Base-by-base conservation (phyloP, 768 basidiomycete genomes). In the Boletus speciosus region DNA sequence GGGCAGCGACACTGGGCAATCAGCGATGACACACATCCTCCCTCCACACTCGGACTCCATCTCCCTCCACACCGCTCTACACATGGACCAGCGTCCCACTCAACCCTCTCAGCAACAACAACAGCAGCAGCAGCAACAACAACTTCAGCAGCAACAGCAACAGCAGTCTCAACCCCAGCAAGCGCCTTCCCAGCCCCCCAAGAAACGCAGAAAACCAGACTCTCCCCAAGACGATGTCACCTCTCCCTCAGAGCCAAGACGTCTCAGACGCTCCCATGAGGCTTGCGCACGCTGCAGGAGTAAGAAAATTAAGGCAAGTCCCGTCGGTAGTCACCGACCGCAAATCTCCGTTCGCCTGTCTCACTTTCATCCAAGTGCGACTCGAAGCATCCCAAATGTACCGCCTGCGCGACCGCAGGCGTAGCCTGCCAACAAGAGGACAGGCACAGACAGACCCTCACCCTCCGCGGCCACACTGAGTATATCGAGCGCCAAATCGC, bases 261-360 rank as follows among this genome's bases (percentile, higher is more conserved):
- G 90, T 51, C 80, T 93, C 65, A 79, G 91, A 63, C 84, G 91
- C 67, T 91, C 90, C 65, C 91, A 93, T 74, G 91, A 93, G 75
- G 90, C 91, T 58, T 93, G 91, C 78, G 86, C 91, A 60, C 82
- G 91, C 71, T 93, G 91, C 80, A 88, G 91, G 81, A 87, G 85
- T 77, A 93, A 93, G 84, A 93, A 93, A 87, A 93, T 93, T 76
- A 93, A 93, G 89, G 88, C 84, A 70, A 70, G 79, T 74, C 76
- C 83, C 84, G 83, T 78, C 77, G 78, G 76, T 74, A 74, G 72
- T 74, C 73, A 80, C 85, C 87, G 86, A 83, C 85, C 86, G 87
- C 86, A 88, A 87, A 81, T 86, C 82, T 85, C 86, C 84, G 73
- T 71, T 71, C 69, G 72, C 74, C 71, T 73, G 68, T 71, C 61